Evolutionary conservation across 2,329 filamentous ascomycete species (phyloP).

Genomic region (Cercospora sp.): DNA sequence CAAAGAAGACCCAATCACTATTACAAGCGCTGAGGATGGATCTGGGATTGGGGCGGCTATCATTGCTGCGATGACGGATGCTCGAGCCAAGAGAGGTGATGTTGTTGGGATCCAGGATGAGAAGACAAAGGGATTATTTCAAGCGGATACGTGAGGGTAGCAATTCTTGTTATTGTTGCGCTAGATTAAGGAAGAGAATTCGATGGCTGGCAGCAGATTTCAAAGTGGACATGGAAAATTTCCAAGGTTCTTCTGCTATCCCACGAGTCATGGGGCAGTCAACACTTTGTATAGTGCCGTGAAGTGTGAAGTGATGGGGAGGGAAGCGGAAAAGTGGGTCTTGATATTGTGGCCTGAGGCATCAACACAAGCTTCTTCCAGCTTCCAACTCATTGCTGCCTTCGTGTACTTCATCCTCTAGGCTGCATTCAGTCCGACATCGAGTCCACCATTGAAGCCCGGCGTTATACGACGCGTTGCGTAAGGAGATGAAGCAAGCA

Average conservation of each 20-base stretch:
- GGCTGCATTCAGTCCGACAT: background rate
- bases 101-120: conserved; percentile 8
- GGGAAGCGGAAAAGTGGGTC: background rate
- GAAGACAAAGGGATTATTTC: background rate
- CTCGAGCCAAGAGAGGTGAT: conserved; percentile 29
- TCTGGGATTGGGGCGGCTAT: conserved; percentile 44
- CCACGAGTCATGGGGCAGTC: too few species aligned
- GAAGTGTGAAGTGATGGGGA: background rate
- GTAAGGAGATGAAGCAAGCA: background rate
- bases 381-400: background rate
- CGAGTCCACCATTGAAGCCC: background rate
- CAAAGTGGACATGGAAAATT: too few species aligned
- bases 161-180: background rate
- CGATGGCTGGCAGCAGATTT: background rate
- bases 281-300: background rate
- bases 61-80: conserved; percentile 38
- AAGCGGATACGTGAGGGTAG: background rate
- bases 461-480: background rate
- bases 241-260: too few species aligned
- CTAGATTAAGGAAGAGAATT: background rate
- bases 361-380: background rate
- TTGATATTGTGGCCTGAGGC: background rate
- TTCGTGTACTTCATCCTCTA: background rate
- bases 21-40: conserved; percentile 46
- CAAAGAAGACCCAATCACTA: conserved; percentile 39